Conservation (phyloP, 2,329 filamentous ascomycete genomes). For the Mycosphaerelloides madeirae region DNA sequence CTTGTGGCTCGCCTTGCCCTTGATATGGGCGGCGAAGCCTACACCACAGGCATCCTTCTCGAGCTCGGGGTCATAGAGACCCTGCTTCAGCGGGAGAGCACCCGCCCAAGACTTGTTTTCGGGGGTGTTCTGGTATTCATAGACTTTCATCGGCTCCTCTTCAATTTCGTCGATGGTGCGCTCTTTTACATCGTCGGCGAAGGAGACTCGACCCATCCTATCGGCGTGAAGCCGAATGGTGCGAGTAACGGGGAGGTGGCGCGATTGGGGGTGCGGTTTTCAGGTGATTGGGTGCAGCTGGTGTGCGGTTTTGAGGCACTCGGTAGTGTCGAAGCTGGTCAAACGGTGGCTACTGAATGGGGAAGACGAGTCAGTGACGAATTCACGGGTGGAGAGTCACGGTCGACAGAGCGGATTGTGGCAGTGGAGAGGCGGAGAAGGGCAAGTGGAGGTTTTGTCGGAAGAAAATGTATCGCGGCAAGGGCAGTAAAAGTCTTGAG, state of each 20-base stretch:
- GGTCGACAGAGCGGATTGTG: no score
- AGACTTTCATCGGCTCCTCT: conserved; percentile 57
- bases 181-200: conserved; percentile 48
- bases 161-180: conserved; percentile 43
- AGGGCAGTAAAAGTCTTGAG: conserved; percentile 3
- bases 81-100: conserved; percentile 94
- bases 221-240: conserved; percentile 47
- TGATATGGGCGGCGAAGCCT: conserved; percentile 97
- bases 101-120: conserved; percentile 93
- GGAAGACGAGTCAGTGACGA: conserved; percentile 2
- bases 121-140: conserved; percentile 73
- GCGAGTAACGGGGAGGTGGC: conserved; percentile 11
- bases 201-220: conserved; percentile 52
- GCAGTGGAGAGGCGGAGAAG: no score
- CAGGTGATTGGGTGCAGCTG: no score
- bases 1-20: conserved; percentile 95
- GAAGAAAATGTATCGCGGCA: conserved; percentile 3
- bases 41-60: conserved; percentile 99
- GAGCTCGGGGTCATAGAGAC: conserved; percentile 90
- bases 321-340: no score
- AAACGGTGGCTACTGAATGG: background rate
- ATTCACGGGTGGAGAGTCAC: background rate
- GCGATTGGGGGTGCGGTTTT: background rate
- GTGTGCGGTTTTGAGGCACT: no score
- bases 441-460: background rate